Evolutionary conservation across 225 moss, liverwort and hornwort genomes (phyloP).

Genomic region (Physcomitrium patens): DNA sequence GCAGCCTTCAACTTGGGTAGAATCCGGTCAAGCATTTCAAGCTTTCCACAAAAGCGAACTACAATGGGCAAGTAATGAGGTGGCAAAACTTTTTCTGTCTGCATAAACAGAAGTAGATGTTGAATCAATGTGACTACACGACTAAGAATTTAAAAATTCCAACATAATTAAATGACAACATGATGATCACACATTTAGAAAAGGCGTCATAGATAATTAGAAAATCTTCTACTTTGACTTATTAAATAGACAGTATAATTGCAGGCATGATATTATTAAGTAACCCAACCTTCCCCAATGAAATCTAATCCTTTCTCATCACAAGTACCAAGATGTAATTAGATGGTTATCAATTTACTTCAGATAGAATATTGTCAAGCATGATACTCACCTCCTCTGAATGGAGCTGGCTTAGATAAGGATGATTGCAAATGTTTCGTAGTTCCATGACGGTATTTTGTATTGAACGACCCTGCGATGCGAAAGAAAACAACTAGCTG

Average conservation of each 20-base stretch:
- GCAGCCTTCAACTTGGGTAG: slow-evolving; percentile 95
- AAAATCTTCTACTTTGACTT: too few species aligned
- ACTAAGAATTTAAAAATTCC: slow-evolving; percentile 1
- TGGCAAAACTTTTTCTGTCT: slow-evolving; percentile 88
- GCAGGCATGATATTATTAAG: too few species aligned
- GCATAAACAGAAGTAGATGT: slow-evolving; percentile 31
- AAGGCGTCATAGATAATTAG: too few species aligned
- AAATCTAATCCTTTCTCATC: background rate
- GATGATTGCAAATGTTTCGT: slow-evolving; percentile 99
- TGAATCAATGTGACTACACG: background rate
- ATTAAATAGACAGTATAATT: too few species aligned
- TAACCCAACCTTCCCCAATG: too few species aligned
- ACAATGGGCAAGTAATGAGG: slow-evolving; percentile 91
- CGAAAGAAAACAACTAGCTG: slow-evolving; percentile 11
- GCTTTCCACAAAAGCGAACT: slow-evolving; percentile 93
- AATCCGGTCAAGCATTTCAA: slow-evolving; percentile 99
- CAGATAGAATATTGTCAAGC: background rate
- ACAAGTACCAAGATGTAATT: background rate
- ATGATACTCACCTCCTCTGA: slow-evolving; percentile 77
- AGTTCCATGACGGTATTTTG: slow-evolving; percentile 99
- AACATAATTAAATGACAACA: slow-evolving; percentile 11
- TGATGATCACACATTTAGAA: background rate
- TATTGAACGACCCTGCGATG: slow-evolving; percentile 86
- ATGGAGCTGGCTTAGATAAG: slow-evolving; percentile 97
- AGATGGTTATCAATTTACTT: background rate